Percentiles rank a stretch among this genome's conserved stretches.
Evolutionary conservation across 129 eudicot species (phyloP).

Genomic region (Chrysanthemum makinoi): DNA sequence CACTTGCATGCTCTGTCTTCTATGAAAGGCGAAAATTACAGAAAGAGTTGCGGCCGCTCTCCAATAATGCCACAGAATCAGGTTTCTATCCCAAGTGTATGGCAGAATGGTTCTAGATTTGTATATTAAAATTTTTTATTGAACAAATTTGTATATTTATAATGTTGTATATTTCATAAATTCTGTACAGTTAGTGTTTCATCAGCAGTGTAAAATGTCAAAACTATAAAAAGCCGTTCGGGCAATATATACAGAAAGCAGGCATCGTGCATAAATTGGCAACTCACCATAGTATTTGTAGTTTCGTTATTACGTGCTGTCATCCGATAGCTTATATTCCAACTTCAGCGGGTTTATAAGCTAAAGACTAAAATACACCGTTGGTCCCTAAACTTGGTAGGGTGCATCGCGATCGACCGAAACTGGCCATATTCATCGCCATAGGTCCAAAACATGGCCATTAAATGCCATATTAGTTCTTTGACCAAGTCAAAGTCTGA

Average conservation of each 20-base stretch:
- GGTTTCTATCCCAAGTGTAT: constrained; percentile 79
- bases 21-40: constrained; percentile 78
- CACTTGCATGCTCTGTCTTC: constrained; percentile 85
- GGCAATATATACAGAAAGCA: constrained; percentile 4
- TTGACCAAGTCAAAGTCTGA: no score
- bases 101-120: constrained; percentile 77
- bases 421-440: no score
- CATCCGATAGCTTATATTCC: no score
- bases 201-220: background rate
- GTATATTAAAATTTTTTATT: background rate
- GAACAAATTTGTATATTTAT: background rate
- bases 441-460: no score
- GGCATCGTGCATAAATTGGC: background rate
- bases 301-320: no score
- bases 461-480: no score
- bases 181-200: no score
- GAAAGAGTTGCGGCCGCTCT: constrained; percentile 71
- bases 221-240: background rate
- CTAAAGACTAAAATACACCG: no score
- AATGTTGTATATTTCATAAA: background rate
- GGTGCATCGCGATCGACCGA: no score
- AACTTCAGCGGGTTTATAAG: no score
- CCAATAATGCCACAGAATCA: constrained; percentile 52
- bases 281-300: background rate
- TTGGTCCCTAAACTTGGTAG: no score